phyloP scores from a whole-genome alignment of 345 rosid genomes.

The Rhodomyrtus tomentosa region DNA sequence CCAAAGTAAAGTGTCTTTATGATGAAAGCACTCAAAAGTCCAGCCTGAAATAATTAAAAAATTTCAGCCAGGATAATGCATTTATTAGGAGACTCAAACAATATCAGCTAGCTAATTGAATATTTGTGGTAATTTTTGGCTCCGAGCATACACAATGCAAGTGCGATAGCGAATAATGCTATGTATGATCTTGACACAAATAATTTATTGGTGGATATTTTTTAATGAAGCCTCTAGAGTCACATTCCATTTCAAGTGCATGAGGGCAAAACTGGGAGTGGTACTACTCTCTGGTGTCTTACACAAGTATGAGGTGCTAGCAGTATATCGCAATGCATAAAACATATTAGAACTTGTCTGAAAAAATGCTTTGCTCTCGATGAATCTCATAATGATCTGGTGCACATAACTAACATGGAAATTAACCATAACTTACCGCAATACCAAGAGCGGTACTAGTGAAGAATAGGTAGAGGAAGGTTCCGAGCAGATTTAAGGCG shows the following conservation, averaged over 20 bases:
- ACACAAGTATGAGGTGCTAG: not conserved
- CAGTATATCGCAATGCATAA: not conserved
- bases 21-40: slow-evolving; percentile 55
- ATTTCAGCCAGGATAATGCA: not conserved
- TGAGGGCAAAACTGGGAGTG: not conserved
- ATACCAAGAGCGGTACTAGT: slow-evolving; percentile 50
- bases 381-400: not conserved
- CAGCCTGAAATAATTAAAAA: slow-evolving; percentile 25
- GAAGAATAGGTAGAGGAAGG: slow-evolving; percentile 57
- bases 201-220: not conserved
- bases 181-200: not conserved
- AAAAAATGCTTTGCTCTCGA: not conserved
- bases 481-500: slow-evolving; percentile 34
- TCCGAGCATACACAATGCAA: not conserved
- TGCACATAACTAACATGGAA: not conserved
- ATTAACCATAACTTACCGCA: slow-evolving; percentile 28
- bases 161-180: not conserved
- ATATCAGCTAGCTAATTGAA: not conserved
- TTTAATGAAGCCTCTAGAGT: not conserved
- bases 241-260: not conserved
- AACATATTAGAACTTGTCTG: not conserved
- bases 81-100: not conserved
- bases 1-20: slow-evolving; percentile 57
- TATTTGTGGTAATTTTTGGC: not conserved
- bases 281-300: not conserved